A percentile compares a stretch with the other conserved stretches of the same genome.
Conservation (phyloP, 176 grass and related monocot genomes). For the Avena sativa region DNA sequence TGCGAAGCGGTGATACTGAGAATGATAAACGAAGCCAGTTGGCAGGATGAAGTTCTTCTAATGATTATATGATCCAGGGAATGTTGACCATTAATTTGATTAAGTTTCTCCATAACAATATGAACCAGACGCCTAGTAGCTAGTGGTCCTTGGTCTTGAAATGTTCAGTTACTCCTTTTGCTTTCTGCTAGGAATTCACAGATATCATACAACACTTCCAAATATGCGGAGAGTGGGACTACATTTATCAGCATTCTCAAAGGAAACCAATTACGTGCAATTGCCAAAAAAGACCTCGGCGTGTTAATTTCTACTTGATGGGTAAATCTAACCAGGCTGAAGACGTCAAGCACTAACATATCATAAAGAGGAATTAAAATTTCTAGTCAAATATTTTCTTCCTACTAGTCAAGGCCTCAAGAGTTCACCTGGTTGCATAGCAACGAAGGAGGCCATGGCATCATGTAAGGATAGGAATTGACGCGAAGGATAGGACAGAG, state of each 20-base stretch:
- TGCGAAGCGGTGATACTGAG: background rate
- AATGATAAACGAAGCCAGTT: background rate
- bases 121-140: no score
- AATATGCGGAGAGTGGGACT: background rate
- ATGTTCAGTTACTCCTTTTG: background rate
- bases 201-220: background rate
- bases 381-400: background rate
- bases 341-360: background rate
- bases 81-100: background rate
- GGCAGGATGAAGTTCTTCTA: background rate
- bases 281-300: background rate
- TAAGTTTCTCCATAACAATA: background rate
- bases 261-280: background rate
- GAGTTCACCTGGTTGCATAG: background rate
- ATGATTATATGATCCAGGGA: slow-evolving; percentile 1
- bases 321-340: background rate
- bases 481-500: background rate
- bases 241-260: background rate
- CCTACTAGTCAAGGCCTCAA: background rate
- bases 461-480: background rate
- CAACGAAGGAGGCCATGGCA: background rate
- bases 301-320: background rate
- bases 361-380: background rate
- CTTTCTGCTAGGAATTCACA: background rate
- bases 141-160: background rate